Evolutionary conservation across 805 yeast genomes (phyloP), one percentile per base, ranked within the genome.

Genomic region (Pichia ethanolica): DNA sequence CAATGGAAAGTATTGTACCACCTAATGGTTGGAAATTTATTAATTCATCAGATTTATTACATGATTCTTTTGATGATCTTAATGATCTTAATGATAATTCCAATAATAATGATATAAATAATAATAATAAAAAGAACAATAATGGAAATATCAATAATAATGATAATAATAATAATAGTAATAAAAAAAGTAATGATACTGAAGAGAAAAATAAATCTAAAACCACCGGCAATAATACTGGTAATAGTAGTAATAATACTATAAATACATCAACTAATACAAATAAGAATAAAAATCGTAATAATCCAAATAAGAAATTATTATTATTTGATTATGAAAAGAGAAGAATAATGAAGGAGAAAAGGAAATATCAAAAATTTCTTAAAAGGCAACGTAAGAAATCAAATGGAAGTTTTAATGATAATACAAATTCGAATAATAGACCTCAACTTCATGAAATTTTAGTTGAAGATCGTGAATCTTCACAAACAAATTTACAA

Each of bases 11-110:
- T 26, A 70, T 85, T 20, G 65, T 68, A 45, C 80, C 88, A 5
- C 90, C 90, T 1, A 55, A 57, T 35, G 76, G 77, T 44, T 84
- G 87, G 86, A 71, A 66, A 47, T 85, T 80, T 50, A 45, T 55
- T 1, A 46, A 54, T 47, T 25, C 35, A 5, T 35, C 45, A 2
- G 49, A 46, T 30, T 38, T 46, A 33, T 11, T 41, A 5, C 30
- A 46, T 4, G n/a, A 34, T 12, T n/a, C 11, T 35, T 7, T 25
- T 6, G 27, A 35, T 32, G 43, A 37, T 20, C 5, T 11, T 5
- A 25, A 14, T 44, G 35, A 35, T 30, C 20, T n/a, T 11, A 38
- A 38, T 38, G 20, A 11, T 27, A 20, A 10, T 6, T 25, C 27
- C 39, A 37, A 12, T 37, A 26, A 26, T 20, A 37, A 4, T 37